Base-by-base conservation (phyloP, 2,329 filamentous ascomycete genomes). In the Phoma sp. region DNA sequence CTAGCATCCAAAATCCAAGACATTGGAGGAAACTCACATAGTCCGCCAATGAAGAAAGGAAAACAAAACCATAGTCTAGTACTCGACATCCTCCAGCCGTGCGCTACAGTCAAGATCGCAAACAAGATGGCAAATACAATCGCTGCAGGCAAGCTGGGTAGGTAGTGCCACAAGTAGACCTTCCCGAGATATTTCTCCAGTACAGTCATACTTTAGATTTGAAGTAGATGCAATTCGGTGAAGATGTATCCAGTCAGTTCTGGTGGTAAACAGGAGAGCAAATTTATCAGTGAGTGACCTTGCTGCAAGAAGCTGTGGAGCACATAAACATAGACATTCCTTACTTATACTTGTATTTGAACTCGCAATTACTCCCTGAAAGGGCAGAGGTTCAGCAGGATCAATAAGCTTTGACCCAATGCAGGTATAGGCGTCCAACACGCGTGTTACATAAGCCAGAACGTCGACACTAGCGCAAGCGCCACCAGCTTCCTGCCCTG, bases 61-160 rank as follows among this genome's bases (percentile, higher is more conserved):
- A 78, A 70, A 54, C 82, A 82, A 61, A 81, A 85, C 76, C 80
- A 83, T 10, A 2, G 48, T 35, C 32, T 45, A 27, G 73, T 74
- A 19, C 68, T 74, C 13, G 72, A 62, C 37, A 82, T 72, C 24
- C 76, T 75, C 55, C 69, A 80, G 1, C 62, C 57, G 56, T 85
- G 82, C 1, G 67, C 60, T 0, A 63, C 27, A 0, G 81, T 80
- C 2, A 74, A 58, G 3, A 76, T 17, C 6, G 64, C 48, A 62
- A 84, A 84, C 1, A 85, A 64, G 24, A 78, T 57, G 9, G 73
- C 67, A 55, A 84, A 82, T 5, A 81, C 69, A 17, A 79, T 65
- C 1, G 80, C 82, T 0, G 76, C 80, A 0, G 74, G 62, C 0
- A 82, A 55, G 0, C 74, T 80, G 0, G 82, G 80, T 1, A 69